Conservation (phyloP, 2,329 filamentous ascomycete species). For the Penicillium concentricum region DNA sequence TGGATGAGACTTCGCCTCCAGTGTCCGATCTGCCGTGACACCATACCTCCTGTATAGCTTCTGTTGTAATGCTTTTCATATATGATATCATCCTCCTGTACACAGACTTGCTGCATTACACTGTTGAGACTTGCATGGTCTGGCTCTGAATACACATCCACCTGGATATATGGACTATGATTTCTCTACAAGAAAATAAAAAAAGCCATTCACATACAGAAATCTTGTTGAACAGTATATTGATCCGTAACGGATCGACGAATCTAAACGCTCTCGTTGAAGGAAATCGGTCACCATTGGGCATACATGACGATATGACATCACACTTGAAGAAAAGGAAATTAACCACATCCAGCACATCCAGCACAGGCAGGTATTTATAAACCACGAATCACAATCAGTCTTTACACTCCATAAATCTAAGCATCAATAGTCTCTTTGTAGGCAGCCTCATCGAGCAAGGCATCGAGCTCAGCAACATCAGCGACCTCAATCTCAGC, state of each 20-base stretch:
- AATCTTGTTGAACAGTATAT: conserved; percentile 24
- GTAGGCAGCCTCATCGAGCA: conserved; percentile 80
- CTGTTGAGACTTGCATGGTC: neutral
- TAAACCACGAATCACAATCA: conserved; percentile 11
- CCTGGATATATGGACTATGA: neutral
- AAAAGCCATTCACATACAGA: neutral
- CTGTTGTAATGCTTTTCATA: neutral
- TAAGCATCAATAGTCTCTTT: conserved; percentile 65
- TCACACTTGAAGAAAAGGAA: conserved; percentile 4
- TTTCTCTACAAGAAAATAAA: neutral
- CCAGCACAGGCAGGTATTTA: neutral
- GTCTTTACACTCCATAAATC: conserved; percentile 21
- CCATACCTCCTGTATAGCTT: conserved; percentile 72
- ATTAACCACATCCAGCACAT: neutral
- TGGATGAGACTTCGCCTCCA: conserved; percentile 94
- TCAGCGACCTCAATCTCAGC: conserved; percentile 79
- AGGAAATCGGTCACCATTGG: conserved; percentile 19
- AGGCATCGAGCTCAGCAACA: conserved; percentile 65
- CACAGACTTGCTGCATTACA: neutral
- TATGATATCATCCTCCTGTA: neutral
- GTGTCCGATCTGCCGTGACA: conserved; percentile 92
- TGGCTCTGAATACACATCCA: neutral
- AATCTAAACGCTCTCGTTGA: conserved; percentile 26
- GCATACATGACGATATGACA: conserved; percentile 7
- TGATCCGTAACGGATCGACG: conserved; percentile 16